Evolutionary conservation across 2,329 filamentous ascomycete species (phyloP), one percentile per base, ranked within the genome.

Genomic region (Coniella vitis): DNA sequence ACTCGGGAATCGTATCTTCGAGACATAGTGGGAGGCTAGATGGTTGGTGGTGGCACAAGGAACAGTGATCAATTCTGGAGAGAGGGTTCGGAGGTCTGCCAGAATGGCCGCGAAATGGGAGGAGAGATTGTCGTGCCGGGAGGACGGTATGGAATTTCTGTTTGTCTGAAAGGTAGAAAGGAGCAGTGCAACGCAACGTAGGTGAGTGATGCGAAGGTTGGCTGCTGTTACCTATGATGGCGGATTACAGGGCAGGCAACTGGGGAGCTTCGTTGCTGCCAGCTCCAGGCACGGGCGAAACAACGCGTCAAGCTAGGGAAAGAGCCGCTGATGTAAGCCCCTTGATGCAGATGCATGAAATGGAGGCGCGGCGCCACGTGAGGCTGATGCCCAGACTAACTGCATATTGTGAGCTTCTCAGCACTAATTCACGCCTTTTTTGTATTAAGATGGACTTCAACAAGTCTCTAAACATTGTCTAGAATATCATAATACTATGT

Each of bases 1-100:
- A 95, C 90, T 75, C 90, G 83, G 64, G 90, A 95, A 83, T 96
- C 90, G 76, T 96, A 96, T 77, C 90, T 86, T 75, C 90, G 86
- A 70, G 90, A 95, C 90, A 96, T 96, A 70, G 61, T 76, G 71
- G 60, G 47, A 56, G 50, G 34, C 31, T 38, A 22, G 19, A 31
- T 34, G 35, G 35, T 39, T 38, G 41, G 40, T 39, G 22, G 22
- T 16, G 16, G 19, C 12, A 13, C 10, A 9, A 25, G 16, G 32
- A 36, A 42, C n/a, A 37, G 45, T 51, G 38, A 17, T 21, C 16
- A 10, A 12, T 13, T 16, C 10, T 12, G 29, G 9, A 31, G 20
- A 3, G n/a, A 21, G 8, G 13, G 14, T 14, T 5, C 34, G 5
- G 29, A 32, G 3, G 29, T 19, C n/a, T 34, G 17, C 29, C 29